Evolutionary conservation across 371 early-diverging fungal species (phyloP), one percentile per base, ranked within the genome.

Genomic region (Mortierella sp.): DNA sequence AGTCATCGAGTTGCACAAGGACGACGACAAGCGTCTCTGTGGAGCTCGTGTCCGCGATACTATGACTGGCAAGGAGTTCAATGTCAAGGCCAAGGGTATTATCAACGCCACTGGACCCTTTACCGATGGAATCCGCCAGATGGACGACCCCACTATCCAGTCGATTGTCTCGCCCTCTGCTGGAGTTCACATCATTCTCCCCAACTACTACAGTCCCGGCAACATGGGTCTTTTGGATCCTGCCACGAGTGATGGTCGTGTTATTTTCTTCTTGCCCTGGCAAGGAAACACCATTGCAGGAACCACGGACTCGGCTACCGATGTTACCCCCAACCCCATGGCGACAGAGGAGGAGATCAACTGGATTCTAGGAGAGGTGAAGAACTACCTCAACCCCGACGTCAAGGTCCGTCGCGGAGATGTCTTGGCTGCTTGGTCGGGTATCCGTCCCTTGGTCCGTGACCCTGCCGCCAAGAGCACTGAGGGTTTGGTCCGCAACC

Each of bases 261-360:
- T 99, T 48, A 96, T 99, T 74, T 99, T 99, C 94, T 97, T 99
- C 88, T 87, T 99, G 79, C 99, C 99, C 11, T 99, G 99, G 99
- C 96, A 98, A 88, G 98, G 98, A 48, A 96, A 96, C 88, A 94
- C 95, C 46, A 96, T 99, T 85, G 99, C 98, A n/a, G 99, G 99
- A 51, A 98, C 99, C 31, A 99, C 99, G 28, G 99, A 99, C 87
- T 95, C 96, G 31, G 96, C 95, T 26, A 95, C 97, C 51, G 88
- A 91, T 48, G 95, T 97, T 13, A 94, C 95, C 40, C 90, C 90
- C 53, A 92, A 96, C 86, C 98, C 98, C 1, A 88, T 93, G 84
- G 97, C 99, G 37, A 93, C 93, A 55, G 97, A 98, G 89, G 94
- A 96, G 75, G 99, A 99, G 83, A 95, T 99, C 79, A 89, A 94